A percentile compares a stretch with the other conserved stretches of the same genome.
phyloP scores from a whole-genome alignment of 768 basidiomycete genomes.

The Tremella fuciformis region DNA sequence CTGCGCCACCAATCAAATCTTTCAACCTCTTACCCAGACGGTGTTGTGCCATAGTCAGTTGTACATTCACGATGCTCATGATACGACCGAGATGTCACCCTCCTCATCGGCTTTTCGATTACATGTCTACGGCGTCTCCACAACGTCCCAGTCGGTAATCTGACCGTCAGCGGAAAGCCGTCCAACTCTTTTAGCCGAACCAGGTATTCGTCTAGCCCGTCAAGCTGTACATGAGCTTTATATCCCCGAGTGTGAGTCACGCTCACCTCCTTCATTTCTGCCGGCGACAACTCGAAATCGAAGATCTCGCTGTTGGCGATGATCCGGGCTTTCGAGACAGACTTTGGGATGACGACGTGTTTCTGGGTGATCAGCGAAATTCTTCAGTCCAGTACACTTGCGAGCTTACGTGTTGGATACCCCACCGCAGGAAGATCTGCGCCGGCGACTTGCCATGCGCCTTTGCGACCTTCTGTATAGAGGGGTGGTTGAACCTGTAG shows the following conservation, averaged over 20 bases:
- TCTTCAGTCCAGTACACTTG: background rate
- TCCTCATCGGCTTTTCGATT: slow-evolving; percentile 3
- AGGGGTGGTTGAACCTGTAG: slow-evolving; percentile 63
- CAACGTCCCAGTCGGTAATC: slow-evolving; percentile 53
- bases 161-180: background rate
- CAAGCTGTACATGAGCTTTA: slow-evolving; percentile 31
- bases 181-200: slow-evolving; percentile 14
- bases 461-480: slow-evolving; percentile 56
- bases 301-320: slow-evolving; percentile 55
- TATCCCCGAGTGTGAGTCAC: background rate
- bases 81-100: background rate
- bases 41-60: slow-evolving; percentile 5
- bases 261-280: slow-evolving; percentile 54
- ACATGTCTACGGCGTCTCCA: slow-evolving; percentile 24
- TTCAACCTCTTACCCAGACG: no score
- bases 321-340: slow-evolving; percentile 54
- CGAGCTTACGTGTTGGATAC: slow-evolving; percentile 64
- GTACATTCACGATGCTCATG: background rate
- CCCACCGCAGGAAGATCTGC: slow-evolving; percentile 79
- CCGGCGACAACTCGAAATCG: slow-evolving; percentile 55
- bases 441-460: slow-evolving; percentile 61
- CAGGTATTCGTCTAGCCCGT: slow-evolving; percentile 52
- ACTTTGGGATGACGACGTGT: slow-evolving; percentile 57
- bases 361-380: slow-evolving; percentile 28
- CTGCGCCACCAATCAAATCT: no score